Evolutionary conservation across 148 eudicot species (phyloP), one percentile per base, ranked within the genome.

Genomic region (Camellia lanceoleosa): DNA sequence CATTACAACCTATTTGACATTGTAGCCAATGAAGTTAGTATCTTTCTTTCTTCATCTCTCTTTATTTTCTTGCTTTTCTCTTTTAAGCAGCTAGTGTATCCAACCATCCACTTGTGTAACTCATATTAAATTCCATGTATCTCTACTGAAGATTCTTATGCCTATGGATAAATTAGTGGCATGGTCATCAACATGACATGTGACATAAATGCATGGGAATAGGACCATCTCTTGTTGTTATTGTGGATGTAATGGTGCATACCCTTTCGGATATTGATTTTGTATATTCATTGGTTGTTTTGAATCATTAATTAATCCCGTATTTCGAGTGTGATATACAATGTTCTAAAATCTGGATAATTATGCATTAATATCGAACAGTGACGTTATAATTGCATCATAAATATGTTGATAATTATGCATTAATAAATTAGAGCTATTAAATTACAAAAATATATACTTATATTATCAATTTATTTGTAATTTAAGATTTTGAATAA

Each of bases 1-100:
- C 90, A 93, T 44, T 91, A 95, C 58, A 93, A 95, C 84, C 87
- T 93, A 79, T 93, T 93, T 77, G 95, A 93, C 80, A 91, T 93
- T 74, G 88, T 90, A 46, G 89, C 92, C 56, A 93, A 93, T 87
- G 97, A 93, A 83, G 93, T 81, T 77, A 80, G 87, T 79, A 38
- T 47, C 43, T 49, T 38, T 75, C 51, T 44, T n/a, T 69, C 68
- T 49, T 18, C 14, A 12, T 14, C 46, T 5, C 7, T 77, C 71
- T 30, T 1, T 64, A 44, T 76, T 18, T 51, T 42, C 63, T 20
- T 4, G 4, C 23, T 20, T 69, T 30, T 51, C 30, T 66, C 0
- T 9, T 41, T 23, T 43, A 8, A 5, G 18, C 69, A 78, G 54
- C 73, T 77, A 3, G 75, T n/a, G 14, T 3, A 38, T 55, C 56